Evolutionary conservation across 495 filamentous ascomycete species (phyloP), one percentile per base, ranked within the genome.

Genomic region (Penicillium diatomitis): DNA sequence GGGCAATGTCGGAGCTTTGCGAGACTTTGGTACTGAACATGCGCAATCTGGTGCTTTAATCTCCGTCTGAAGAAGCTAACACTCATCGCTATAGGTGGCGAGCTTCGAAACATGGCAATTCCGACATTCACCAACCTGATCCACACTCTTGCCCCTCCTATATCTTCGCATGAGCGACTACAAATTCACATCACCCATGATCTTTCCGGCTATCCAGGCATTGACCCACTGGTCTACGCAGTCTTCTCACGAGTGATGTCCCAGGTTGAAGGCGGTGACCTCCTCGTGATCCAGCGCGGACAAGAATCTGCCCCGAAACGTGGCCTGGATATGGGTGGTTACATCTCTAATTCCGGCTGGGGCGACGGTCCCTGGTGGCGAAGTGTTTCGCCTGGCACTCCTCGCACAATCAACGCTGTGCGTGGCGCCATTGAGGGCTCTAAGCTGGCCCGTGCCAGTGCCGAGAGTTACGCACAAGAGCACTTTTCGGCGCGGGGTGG

Each of bases 141-240:
- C 46, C 87, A 96, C 63, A 94, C 87, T 39, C 83, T 99, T 47
- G 94, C 92, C 3, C 94, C 92, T 37, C 92, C 92, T 7, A 99
- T 99, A 58, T 92, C 89, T 27, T 92, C 91, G 5, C 94, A 97
- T 68, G 92, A 99, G 71, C 87, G 92, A 44, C 86, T 99, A 6
- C 87, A 92, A 57, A 99, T 99, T 63, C 92, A 99, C 73, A 88
- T 94, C 49, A 96, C 94, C 12, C 94, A 97, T 71, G 90, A 96
- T 62, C 77, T 97, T 12, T 81, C 88, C 42, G 87, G 87, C 46
- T 99, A 99, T 66, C 92, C 94, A 6, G 89, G 86, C 36, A 81
- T 99, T 50, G 90, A 97, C 65, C 90, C 90, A 8, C 79, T 96
- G 30, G 88, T 97, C 60, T 90, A 96, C 67, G 76, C 77, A 32